phyloP scores from a whole-genome alignment of 2,329 filamentous ascomycete species.

The Aspergillus caelatus region DNA sequence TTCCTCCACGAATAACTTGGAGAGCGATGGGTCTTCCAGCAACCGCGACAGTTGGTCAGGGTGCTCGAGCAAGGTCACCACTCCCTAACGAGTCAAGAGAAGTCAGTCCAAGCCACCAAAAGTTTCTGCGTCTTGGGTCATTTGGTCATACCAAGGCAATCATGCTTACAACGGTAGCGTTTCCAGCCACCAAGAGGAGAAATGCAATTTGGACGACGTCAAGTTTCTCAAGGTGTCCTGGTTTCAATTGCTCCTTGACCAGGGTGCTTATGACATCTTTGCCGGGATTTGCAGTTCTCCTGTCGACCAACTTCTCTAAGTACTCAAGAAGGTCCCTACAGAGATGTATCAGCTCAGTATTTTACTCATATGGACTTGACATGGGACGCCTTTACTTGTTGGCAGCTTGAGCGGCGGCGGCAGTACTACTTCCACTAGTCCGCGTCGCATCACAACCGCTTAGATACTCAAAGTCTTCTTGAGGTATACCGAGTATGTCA shows the following conservation, averaged over 20 bases:
- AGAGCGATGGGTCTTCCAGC: neutral
- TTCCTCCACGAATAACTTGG: neutral
- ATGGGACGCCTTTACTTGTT: neutral
- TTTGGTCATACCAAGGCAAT: neutral
- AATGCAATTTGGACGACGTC: neutral
- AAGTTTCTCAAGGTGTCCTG: neutral
- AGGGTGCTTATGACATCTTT: neutral
- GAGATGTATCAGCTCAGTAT: neutral
- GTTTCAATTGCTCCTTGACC: neutral
- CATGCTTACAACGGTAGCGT: neutral
- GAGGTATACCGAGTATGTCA: neutral
- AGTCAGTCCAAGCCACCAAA: neutral
- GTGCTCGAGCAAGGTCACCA: neutral
- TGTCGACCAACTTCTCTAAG: neutral
- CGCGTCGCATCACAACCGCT: neutral
- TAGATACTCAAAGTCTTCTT: neutral
- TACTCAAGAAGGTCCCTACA: neutral
- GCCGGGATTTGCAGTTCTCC: neutral
- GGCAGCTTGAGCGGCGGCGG: conserved; percentile 6
- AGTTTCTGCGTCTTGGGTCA: neutral
- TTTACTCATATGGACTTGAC: neutral
- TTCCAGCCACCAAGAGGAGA: neutral
- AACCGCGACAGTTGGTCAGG: neutral
- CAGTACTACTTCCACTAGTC: conserved; percentile 6
- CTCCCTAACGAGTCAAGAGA: neutral